Base-by-base conservation (phyloP, 169 alveolate species). In the Plasmodium gonderi region DNA sequence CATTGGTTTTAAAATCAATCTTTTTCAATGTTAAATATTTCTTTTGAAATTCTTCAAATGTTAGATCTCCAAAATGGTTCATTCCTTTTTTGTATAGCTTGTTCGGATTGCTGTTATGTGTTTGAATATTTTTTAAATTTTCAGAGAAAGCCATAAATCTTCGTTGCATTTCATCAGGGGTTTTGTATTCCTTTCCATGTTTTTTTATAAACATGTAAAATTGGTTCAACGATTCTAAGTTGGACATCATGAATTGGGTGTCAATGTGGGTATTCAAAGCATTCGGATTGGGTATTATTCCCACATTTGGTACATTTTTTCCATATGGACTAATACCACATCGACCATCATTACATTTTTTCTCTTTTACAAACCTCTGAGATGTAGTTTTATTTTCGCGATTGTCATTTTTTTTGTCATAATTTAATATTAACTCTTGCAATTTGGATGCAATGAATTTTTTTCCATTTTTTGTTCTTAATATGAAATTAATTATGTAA, bases 41-140 rank as follows among this genome's bases (percentile, higher is more conserved):
- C 7, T 29, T 65, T 42, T 54, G 33, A 85, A 95, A 95, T 76
- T 95, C 95, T 69, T 81, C 87, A 29, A 44, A 36, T 5, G 90
- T 20, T 67, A 95, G 3, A 31, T 95, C 97, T 2, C 94, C 95
- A 79, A 95, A 94, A 33, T 44, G 42, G 74, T 94, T 95, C 38
- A 95, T 64, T 29, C 74, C 91, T 92, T 76, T 92, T 67, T 45
- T 79, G 77, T 67, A 95, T 12, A 85, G 42, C 20, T n/a, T 23
- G 20, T 65, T 54, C 8, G 14, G 65, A n/a, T 42, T 65, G 64
- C 42, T 67, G 29, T 95, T 94, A 76, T 92, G 95, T 14, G 29
- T 54, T 64, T 81, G 69, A 14, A 95, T 89, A 23, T 67, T 89
- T 17, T n/a, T 44, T 14, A 38, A 42, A 42, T 82, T 92, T 40